These are phyloP conservation scores for Hypoxylon subgilvum DNA, from an alignment of 495 filamentous ascomycete species.

Conservation along the genomic window DNA sequence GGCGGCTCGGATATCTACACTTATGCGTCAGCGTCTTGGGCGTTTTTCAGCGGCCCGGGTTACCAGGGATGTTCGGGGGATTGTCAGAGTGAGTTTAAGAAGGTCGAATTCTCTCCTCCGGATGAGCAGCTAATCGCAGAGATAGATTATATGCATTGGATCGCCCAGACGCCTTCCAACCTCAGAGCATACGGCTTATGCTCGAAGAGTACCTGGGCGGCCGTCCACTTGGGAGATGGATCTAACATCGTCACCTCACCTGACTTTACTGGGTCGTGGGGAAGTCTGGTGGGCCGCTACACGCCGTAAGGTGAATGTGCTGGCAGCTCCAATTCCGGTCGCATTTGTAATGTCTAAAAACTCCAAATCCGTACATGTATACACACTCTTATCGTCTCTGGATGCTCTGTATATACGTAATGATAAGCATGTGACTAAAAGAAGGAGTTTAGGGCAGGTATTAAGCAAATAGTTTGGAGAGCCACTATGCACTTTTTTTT, in stretches of 20 bases:
- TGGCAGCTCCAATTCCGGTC: slow-evolving; percentile 5
- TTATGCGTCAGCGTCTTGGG: slow-evolving; percentile 69
- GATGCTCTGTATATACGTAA: neutral
- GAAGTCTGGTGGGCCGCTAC: slow-evolving; percentile 59
- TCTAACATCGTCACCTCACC: slow-evolving; percentile 38
- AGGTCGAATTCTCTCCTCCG: neutral
- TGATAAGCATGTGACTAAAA: slow-evolving; percentile 5
- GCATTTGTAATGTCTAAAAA: slow-evolving; percentile 16
- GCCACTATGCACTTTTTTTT: too few species aligned
- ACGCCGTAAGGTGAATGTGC: slow-evolving; percentile 35
- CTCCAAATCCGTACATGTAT: slow-evolving; percentile 12
- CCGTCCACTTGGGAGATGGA: slow-evolving; percentile 41
- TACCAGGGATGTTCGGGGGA: slow-evolving; percentile 42
- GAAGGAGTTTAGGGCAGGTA: neutral
- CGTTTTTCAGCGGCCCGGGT: slow-evolving; percentile 66
- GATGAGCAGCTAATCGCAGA: slow-evolving; percentile 17
- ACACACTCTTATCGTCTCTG: slow-evolving; percentile 1
- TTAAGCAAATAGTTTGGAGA: too few species aligned
- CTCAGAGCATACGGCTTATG: slow-evolving; percentile 50
- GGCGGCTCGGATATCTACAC: slow-evolving; percentile 62
- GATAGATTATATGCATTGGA: slow-evolving; percentile 46
- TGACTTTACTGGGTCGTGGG: slow-evolving; percentile 62
- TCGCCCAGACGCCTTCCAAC: slow-evolving; percentile 41
- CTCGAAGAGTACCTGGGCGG: slow-evolving; percentile 40
- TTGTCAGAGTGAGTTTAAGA: slow-evolving; percentile 43